A percentile compares a stretch with the other conserved stretches of the same genome.
Evolutionary conservation across 2,329 filamentous ascomycete genomes (phyloP).

Genomic region (Ciborinia camelliae): DNA sequence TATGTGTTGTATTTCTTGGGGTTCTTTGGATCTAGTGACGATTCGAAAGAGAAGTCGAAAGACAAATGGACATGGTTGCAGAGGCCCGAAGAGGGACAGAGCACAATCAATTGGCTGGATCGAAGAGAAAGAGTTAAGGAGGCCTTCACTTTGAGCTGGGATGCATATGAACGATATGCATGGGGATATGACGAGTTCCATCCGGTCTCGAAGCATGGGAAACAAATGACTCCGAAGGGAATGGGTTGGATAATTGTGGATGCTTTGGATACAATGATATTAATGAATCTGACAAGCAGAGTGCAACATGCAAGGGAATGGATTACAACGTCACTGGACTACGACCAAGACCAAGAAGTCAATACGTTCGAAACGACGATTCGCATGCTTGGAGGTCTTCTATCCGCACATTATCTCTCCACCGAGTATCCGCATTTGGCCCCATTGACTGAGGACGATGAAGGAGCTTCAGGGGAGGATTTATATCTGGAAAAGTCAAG

Average conservation of each 20-base stretch:
- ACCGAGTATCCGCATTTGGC: constrained; percentile 77
- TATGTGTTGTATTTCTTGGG: constrained; percentile 68
- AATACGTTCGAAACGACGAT: constrained; percentile 98
- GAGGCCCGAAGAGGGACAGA: constrained; percentile 45
- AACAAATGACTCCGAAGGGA: constrained; percentile 81
- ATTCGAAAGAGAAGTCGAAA: constrained; percentile 38
- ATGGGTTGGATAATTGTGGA: constrained; percentile 99
- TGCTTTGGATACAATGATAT: constrained; percentile 90
- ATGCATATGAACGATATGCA: constrained; percentile 85
- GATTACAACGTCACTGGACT: constrained; percentile 76
- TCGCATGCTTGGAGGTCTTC: constrained; percentile 88
- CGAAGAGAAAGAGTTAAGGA: constrained; percentile 80
- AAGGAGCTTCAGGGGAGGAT: constrained; percentile 74
- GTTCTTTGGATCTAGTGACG: constrained; percentile 45
- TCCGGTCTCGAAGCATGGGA: constrained; percentile 73
- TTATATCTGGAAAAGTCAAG: constrained; percentile 94
- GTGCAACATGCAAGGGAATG: constrained; percentile 83
- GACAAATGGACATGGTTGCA: constrained; percentile 57
- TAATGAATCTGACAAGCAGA: constrained; percentile 93
- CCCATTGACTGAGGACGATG: constrained; percentile 66
- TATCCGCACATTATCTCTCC: constrained; percentile 94
- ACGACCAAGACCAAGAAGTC: constrained; percentile 91
- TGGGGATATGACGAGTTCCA: constrained; percentile 93
- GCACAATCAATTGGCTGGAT: constrained; percentile 67
- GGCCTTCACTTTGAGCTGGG: constrained; percentile 88